Evolutionary conservation across 345 rosid species (phyloP).

Genomic region (Linum trigynum): DNA sequence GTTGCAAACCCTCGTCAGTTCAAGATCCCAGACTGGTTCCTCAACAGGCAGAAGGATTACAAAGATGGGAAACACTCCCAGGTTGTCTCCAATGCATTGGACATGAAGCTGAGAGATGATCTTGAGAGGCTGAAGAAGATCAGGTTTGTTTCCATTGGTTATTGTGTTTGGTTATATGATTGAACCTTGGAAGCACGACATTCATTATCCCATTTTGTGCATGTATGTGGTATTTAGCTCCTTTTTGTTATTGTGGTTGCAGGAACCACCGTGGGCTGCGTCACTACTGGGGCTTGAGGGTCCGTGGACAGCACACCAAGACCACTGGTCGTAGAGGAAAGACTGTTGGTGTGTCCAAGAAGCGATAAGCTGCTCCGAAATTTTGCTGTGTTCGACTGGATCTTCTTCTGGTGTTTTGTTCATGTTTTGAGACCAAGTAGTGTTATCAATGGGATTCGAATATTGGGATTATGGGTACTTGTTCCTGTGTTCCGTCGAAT

Average conservation of each 20-base stretch:
- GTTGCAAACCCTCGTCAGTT: constrained; percentile 91
- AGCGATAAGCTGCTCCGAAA: constrained; percentile 21
- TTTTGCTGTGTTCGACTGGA: not conserved
- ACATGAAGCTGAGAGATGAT: constrained; percentile 34
- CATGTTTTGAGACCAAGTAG: too few species aligned
- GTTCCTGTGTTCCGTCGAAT: too few species aligned
- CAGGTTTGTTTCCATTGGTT: constrained; percentile 10
- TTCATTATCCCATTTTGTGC: not conserved
- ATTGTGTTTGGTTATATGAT: too few species aligned
- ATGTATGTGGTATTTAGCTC: not conserved
- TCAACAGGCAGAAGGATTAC: constrained; percentile 41
- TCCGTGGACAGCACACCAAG: constrained; percentile 97
- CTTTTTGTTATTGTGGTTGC: constrained; percentile 4
- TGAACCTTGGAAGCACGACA: not conserved
- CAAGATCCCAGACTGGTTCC: constrained; percentile 88
- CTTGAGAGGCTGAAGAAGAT: constrained; percentile 33
- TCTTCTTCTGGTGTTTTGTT: too few species aligned
- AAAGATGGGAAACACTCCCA: constrained; percentile 29
- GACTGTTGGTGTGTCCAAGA: constrained; percentile 94
- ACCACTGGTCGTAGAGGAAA: constrained; percentile 91
- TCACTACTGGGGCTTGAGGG: constrained; percentile 98
- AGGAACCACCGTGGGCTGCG: constrained; percentile 96
- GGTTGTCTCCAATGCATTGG: constrained; percentile 33
- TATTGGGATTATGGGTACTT: too few species aligned
- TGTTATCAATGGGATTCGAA: too few species aligned